Percentiles rank a stretch among this genome's conserved stretches.
Evolutionary conservation across 768 basidiomycete species (phyloP).

Genomic region (Boletus sensibilis): DNA sequence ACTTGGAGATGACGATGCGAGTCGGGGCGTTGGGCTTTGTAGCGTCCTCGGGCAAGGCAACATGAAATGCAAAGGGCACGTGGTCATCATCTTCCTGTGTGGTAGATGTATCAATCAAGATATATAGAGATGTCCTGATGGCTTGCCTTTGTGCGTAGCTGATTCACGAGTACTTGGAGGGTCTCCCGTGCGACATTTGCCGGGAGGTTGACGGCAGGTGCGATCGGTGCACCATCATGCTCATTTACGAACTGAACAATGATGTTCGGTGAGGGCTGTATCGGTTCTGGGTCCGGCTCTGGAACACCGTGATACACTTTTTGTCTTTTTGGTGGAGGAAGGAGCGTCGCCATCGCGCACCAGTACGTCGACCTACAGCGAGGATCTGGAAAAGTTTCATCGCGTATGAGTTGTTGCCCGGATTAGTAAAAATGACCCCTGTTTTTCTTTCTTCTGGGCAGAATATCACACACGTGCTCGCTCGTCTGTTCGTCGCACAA

Average conservation of each 20-base stretch:
- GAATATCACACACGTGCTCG: no score
- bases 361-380: neutral
- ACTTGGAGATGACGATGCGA: conserved; percentile 79
- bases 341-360: conserved; percentile 68
- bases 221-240: conserved; percentile 76
- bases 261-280: conserved; percentile 57
- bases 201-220: conserved; percentile 86
- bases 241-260: conserved; percentile 93
- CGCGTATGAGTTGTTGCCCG: neutral
- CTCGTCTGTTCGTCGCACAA: no score
- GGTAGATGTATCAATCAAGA: conserved; percentile 7
- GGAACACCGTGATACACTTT: conserved; percentile 78
- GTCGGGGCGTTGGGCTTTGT: conserved; percentile 56
- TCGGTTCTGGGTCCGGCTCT: conserved; percentile 54
- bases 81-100: conserved; percentile 68
- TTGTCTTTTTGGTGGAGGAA: conserved; percentile 87
- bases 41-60: conserved; percentile 62
- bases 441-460: no score
- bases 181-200: conserved; percentile 83
- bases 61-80: conserved; percentile 89
- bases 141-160: conserved; percentile 69
- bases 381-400: neutral
- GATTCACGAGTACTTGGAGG: conserved; percentile 87
- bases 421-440: conserved; percentile 23
- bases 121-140: conserved; percentile 12